Conservation (phyloP, 2,329 filamentous ascomycete genomes). For the Verticillium nubilum region DNA sequence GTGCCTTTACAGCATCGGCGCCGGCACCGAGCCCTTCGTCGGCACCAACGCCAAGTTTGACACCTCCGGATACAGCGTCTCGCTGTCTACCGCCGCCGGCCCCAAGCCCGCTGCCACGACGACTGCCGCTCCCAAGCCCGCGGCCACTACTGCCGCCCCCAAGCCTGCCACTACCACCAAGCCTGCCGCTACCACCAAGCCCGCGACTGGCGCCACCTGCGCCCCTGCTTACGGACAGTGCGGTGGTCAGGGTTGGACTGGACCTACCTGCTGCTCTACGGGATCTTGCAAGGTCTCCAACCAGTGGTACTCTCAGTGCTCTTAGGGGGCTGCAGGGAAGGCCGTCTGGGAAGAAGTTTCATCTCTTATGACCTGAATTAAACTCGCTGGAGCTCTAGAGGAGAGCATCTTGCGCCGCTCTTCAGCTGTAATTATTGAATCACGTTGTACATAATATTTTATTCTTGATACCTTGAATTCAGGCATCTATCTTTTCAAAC, state of each 20-base stretch:
- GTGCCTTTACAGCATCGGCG: conserved; percentile 47
- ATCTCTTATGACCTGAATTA: not conserved
- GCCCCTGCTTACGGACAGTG: conserved; percentile 17
- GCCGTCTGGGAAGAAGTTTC: not conserved
- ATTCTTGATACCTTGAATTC: too few relatives aligned
- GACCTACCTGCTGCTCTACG: conserved; percentile 18
- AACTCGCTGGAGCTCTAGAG: not conserved
- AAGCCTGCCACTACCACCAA: conserved; percentile 1
- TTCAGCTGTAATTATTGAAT: too few relatives aligned
- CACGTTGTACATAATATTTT: too few relatives aligned
- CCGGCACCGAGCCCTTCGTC: conserved; percentile 52
- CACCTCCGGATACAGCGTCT: conserved; percentile 8
- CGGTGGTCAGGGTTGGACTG: conserved; percentile 18
- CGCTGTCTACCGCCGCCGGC: not conserved
- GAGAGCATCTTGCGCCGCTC: too few relatives aligned
- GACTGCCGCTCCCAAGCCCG: not conserved
- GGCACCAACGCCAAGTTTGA: conserved; percentile 30
- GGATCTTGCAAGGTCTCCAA: conserved; percentile 20
- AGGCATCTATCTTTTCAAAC: too few relatives aligned
- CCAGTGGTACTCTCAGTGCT: conserved; percentile 23
- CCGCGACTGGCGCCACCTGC: conserved; percentile 5
- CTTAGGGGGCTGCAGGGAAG: not conserved
- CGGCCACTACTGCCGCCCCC: not conserved
- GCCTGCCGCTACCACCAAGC: not conserved
- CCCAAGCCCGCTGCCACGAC: not conserved